phyloP scores from a whole-genome alignment of 139 green algal genomes.

The Astrephomene gubernaculifera region DNA sequence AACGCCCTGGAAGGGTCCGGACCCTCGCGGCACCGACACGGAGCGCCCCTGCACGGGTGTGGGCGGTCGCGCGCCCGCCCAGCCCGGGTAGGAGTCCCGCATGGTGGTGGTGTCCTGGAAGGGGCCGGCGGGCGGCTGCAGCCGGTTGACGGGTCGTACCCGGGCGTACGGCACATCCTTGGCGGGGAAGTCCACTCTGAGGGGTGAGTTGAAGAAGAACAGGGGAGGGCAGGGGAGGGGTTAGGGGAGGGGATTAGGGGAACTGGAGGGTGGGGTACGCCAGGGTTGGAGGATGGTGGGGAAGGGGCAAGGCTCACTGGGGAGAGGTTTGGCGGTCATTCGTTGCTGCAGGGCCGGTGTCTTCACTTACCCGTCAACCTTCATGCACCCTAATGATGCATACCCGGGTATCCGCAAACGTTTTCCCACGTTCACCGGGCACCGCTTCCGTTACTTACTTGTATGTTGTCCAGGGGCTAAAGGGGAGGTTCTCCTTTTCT shows the following conservation, averaged over 20 bases:
- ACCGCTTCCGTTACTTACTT: too few species aligned
- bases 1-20: conserved; percentile 26
- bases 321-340: too few species aligned
- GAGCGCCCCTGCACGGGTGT: background rate
- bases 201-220: background rate
- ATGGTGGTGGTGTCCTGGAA: conserved; percentile 34
- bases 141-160: background rate
- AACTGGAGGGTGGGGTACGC: background rate
- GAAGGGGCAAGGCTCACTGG: background rate
- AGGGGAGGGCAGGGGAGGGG: background rate
- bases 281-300: background rate
- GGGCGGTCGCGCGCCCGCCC: background rate
- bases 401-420: too few species aligned
- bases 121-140: background rate
- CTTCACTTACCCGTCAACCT: too few species aligned
- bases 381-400: too few species aligned
- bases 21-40: conserved; percentile 21
- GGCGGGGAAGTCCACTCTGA: conserved; percentile 38
- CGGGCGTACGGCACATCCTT: conserved; percentile 43
- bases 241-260: background rate
- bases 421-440: too few species aligned
- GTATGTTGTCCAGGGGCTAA: conserved; percentile 42
- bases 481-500: conserved; percentile 26
- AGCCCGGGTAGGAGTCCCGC: conserved; percentile 22
- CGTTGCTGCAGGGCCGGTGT: too few species aligned